Evolutionary conservation across 164 flowering plant species (phyloP), one percentile per base, ranked within the genome.

Genomic region (Dillenia suffruticosa): DNA sequence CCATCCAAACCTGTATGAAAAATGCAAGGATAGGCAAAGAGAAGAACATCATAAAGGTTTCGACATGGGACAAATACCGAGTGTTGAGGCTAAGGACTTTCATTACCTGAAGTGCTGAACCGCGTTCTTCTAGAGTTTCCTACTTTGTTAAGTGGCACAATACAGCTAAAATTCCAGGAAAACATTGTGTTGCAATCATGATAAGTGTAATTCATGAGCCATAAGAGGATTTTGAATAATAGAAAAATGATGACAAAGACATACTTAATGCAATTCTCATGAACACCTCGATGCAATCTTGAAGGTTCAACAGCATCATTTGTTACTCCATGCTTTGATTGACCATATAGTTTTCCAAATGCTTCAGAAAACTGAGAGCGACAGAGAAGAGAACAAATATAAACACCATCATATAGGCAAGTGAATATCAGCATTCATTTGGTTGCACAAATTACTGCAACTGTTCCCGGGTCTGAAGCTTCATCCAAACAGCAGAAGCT

Each of bases 321-420:
- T 72, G 66, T 74, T 16, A 68, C 49, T 54, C 80, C 87, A 19
- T 77, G 71, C 73, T 77, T 95, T 51, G 96, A 69, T 72, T 89
- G 96, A 57, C 97, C 92, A 72, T 95, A 95, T 1, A 95, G 68
- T 68, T 92, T 95, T 57, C 96, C 99, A 84, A 95, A 88, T 63
- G 97, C 96, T 77, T 79, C 99, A 60, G 97, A 86, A 50, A 90
- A 81, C 99, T 95, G 81, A 17, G 47, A 68, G 15, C 49, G 46
- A 49, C 61, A 56, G 22, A 32, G 3, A 19, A 56, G 22, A 32
- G 3, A 19, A 57, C 22, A 44, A 13, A 10, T 54, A 47, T 26
- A 26, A 15, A 51, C 10, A 51, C 57, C 57, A 19, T 19, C 22
- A 19, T 19, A 19, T 19, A 19, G 22, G 22, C 1, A 1, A 19